phyloP scores from a whole-genome alignment of 2,329 filamentous ascomycete genomes.

The Cladorrhinum sp. region DNA sequence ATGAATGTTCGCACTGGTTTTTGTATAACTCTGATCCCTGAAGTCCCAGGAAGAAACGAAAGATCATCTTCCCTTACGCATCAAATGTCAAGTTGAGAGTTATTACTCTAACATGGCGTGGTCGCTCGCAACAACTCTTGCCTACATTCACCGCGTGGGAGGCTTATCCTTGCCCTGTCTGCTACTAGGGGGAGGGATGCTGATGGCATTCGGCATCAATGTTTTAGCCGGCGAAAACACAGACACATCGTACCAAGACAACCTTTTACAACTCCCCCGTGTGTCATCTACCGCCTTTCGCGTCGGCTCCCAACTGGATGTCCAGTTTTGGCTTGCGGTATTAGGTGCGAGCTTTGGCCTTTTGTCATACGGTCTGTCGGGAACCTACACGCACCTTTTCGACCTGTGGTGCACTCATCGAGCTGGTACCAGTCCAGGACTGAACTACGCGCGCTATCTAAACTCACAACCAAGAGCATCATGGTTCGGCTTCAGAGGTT shows the following conservation, averaged over 20 bases:
- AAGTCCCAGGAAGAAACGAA: too few relatives aligned
- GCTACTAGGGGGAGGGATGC: neutral
- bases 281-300: neutral
- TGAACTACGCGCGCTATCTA: constrained; percentile 11
- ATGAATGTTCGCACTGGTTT: too few relatives aligned
- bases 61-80: too few relatives aligned
- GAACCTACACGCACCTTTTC: constrained; percentile 4
- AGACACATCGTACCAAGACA: neutral
- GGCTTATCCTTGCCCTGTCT: neutral
- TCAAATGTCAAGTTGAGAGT: too few relatives aligned
- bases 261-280: too few relatives aligned
- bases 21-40: too few relatives aligned
- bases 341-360: constrained; percentile 6
- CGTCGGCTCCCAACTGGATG: neutral
- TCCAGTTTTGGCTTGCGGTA: constrained; percentile 9
- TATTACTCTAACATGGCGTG: neutral
- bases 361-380: constrained; percentile 3
- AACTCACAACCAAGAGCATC: constrained; percentile 12
- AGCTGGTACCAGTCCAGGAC: neutral
- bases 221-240: neutral
- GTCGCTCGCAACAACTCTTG: neutral
- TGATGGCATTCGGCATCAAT: constrained; percentile 2
- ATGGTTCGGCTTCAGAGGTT: constrained; percentile 2
- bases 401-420: constrained; percentile 4
- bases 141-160: neutral